Base-by-base conservation (phyloP, 1,284 basidiomycete genomes). In the Erythrobasidium hasegawianum region DNA sequence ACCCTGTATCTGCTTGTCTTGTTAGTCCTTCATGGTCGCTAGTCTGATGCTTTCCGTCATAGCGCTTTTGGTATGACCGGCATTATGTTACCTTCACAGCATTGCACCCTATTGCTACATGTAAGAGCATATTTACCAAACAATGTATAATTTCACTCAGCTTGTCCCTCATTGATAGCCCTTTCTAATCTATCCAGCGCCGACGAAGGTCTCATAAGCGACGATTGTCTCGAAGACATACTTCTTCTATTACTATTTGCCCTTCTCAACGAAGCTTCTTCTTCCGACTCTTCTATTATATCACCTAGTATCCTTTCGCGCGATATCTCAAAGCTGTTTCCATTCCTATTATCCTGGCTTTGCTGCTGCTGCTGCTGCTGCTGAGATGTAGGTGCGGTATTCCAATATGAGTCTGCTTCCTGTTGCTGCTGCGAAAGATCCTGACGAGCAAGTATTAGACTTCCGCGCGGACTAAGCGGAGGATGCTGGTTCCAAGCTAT, bases 201-300 rank as follows among this genome's bases (percentile, higher is more conserved):
- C 50, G 58, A 33, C 16, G 43, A 13, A 18, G 58, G 26, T 2
- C 58, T 43, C 26, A 43, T 43, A 4, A 52, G 27, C 13, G 58
- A 59, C 39, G 58, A 50, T n/a, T 59, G 58, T 39, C 58, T 59
- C 24, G 58, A 59, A 18, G 58, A 59, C 1, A 52, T 38, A 11
- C 24, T 59, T 22, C 20, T 41, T 52, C 47, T 24, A 27, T 59
- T 59, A 39, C 58, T 39, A n/a, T 59, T 59, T 1, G 47, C 58
- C n/a, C 45, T 47, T 22, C 47, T 43, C 58, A 59, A 59, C n/a
- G 58, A 59, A 20, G 58, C 58, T 29, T 59, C 58, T 29, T 59
- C 58, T n/a, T 59, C 58, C 47, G 58, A 59, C 47, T 52, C 58
- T 39, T 59, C 58, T 24, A 52, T 49, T 22, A 59, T 59, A 18